Base-by-base conservation (phyloP, 1,139 yeast genomes). In the Candida neerlandica region DNA sequence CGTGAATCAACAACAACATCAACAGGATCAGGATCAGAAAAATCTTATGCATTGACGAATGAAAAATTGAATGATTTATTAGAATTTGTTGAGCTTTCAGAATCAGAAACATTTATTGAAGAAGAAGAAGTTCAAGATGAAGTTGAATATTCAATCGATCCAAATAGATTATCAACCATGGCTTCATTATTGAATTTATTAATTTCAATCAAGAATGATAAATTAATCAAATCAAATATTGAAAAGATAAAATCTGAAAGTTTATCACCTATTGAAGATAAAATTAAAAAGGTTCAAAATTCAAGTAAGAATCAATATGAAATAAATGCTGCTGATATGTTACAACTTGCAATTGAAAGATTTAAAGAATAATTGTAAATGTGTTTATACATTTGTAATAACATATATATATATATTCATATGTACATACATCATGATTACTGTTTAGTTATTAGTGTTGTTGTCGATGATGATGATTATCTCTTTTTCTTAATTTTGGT, bases 171-270 rank as follows among this genome's bases (percentile, higher is more conserved):
- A 41, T 71, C 80, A 16, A 67, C 78, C 1, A 64, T 85, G 23
- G 65, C 85, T 32, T 75, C 85, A 2, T 80, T 76, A 62, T 67
- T 84, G 56, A 85, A 84, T 58, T 70, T 85, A 39, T 61, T 84
- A 45, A 75, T 80, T 12, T 79, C 77, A 0, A 62, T 81, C 19
- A 75, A 68, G 52, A 55, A 55, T 3, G 58, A 65, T 43, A 61
- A 65, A 2, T 40, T 30, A 12, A 23, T 42, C 10, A 18, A 42
- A 19, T n/a, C 23, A n/a, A 42, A 33, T 11, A 42, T 42, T 19
- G 59, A 61, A 35, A 43, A 46, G 15, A 55, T 57, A 41, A 43
- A 32, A 18, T 18, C 37, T 29, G 27, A 23, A 23, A 23, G 27
- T 23, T 23, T 23, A 6, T 23, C 9, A 23, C 27, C 34, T 11